Conservation (phyloP, 805 yeast genomes). For the Millerozyma miso region DNA sequence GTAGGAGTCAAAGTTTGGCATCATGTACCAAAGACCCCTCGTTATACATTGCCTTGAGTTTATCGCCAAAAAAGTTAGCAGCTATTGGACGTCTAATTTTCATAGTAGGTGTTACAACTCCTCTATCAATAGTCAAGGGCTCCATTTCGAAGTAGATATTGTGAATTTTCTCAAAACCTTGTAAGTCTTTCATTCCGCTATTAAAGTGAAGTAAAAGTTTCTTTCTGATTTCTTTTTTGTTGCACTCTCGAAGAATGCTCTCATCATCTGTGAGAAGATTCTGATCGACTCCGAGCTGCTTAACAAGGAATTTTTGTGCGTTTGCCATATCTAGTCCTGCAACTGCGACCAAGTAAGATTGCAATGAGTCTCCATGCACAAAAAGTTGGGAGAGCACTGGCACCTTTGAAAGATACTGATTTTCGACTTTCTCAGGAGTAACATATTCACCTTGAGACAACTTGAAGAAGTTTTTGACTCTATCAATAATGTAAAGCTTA, state of each 20-base stretch:
- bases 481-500: conserved; percentile 58
- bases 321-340: conserved; percentile 53
- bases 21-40: conserved; percentile 17
- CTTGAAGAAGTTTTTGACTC: conserved; percentile 78
- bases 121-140: conserved; percentile 47
- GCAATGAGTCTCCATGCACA: conserved; percentile 60
- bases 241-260: not conserved
- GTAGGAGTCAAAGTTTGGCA: not conserved
- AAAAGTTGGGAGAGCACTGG: conserved; percentile 50
- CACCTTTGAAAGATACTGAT: conserved; percentile 50
- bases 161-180: conserved; percentile 30
- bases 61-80: conserved; percentile 13
- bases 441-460: conserved; percentile 53
- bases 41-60: conserved; percentile 11
- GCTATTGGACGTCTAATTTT: conserved; percentile 38
- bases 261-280: conserved; percentile 1
- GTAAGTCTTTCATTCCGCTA: conserved; percentile 16
- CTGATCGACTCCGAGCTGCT: not conserved
- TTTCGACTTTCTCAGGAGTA: conserved; percentile 74
- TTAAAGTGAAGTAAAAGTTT: conserved; percentile 21
- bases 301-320: conserved; percentile 10
- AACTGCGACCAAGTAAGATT: conserved; percentile 55
- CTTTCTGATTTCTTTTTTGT: conserved; percentile 10
- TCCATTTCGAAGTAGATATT: conserved; percentile 23
- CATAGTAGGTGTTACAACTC: conserved; percentile 61